Conservation (phyloP, 805 yeast species). For the Cyberlindnera xishuangbannaensis region DNA sequence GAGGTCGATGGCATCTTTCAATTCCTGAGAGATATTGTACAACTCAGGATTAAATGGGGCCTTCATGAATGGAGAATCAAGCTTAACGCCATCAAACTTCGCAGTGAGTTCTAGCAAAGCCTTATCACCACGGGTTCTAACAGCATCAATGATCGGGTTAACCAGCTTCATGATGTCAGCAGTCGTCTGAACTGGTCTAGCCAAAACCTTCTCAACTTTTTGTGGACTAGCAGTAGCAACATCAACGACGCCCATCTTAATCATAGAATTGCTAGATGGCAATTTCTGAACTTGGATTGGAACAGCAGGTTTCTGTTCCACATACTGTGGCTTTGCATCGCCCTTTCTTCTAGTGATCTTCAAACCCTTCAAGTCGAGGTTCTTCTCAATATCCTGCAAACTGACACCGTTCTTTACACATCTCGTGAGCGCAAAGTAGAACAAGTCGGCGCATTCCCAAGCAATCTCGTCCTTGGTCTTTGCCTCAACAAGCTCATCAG, state of each 20-base stretch:
- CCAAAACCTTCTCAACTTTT: conserved; percentile 56
- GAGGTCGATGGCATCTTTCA: conserved; percentile 81
- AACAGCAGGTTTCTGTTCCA: conserved; percentile 28
- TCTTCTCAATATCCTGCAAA: conserved; percentile 73
- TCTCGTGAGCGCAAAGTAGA: conserved; percentile 70
- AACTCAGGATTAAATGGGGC: conserved; percentile 85
- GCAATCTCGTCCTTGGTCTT: conserved; percentile 61
- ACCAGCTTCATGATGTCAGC: conserved; percentile 90
- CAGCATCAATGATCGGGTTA: conserved; percentile 79
- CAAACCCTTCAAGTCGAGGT: conserved; percentile 74
- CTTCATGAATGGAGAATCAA: conserved; percentile 63
- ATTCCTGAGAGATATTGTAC: conserved; percentile 66
- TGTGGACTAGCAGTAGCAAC: conserved; percentile 40
- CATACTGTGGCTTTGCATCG: conserved; percentile 84
- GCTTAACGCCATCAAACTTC: conserved; percentile 81
- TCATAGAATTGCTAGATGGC: conserved; percentile 15
- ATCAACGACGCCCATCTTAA: conserved; percentile 34
- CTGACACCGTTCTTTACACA: conserved; percentile 74
- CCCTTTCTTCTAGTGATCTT: conserved; percentile 93
- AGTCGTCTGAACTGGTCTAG: conserved; percentile 94
- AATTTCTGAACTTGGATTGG: conserved; percentile 16
- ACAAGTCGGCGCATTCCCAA: conserved; percentile 96
- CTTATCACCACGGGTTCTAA: conserved; percentile 71
- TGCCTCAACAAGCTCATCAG: conserved; percentile 93
- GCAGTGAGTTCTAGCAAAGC: conserved; percentile 87